These are phyloP conservation scores for Yamadazyma mexicana DNA, from an alignment of 1,139 yeast genomes.

Conservation along the genomic window DNA sequence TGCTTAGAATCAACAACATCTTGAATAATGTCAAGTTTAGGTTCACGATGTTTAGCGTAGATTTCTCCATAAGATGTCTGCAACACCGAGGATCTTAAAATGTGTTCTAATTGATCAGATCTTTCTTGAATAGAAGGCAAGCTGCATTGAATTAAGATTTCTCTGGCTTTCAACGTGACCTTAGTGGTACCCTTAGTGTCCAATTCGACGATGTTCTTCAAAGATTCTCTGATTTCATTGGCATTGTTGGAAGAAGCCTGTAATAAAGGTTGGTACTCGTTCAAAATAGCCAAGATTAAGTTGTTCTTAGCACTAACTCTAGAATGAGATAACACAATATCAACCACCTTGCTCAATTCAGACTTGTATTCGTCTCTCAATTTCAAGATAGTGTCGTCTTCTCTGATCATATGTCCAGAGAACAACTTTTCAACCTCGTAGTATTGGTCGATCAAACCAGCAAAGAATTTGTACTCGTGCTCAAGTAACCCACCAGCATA, in stretches of 20 bases:
- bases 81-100: slow-evolving; percentile 87
- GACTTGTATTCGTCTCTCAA: slow-evolving; percentile 86
- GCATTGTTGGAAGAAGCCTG: slow-evolving; percentile 70
- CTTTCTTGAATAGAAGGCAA: slow-evolving; percentile 95
- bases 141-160: slow-evolving; percentile 92
- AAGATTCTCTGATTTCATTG: slow-evolving; percentile 62
- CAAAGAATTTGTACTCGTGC: slow-evolving; percentile 80
- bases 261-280: slow-evolving; percentile 76
- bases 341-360: slow-evolving; percentile 71
- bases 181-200: slow-evolving; percentile 89
- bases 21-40: slow-evolving; percentile 74
- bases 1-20: slow-evolving; percentile 96
- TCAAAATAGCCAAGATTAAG: slow-evolving; percentile 80
- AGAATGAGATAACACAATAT: slow-evolving; percentile 80
- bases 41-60: slow-evolving; percentile 72
- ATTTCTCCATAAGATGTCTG: slow-evolving; percentile 87
- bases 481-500: slow-evolving; percentile 76
- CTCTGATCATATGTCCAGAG: slow-evolving; percentile 71
- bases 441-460: slow-evolving; percentile 67
- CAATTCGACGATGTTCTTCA: slow-evolving; percentile 79
- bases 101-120: slow-evolving; percentile 95
- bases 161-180: slow-evolving; percentile 95
- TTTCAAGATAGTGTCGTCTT: slow-evolving; percentile 81
- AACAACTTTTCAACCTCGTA: slow-evolving; percentile 76
- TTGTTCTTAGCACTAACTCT: slow-evolving; percentile 93